These are phyloP conservation scores for Trichoderma oligosporum DNA, from an alignment of 2,329 filamentous ascomycete genomes.

Conservation along the genomic window DNA sequence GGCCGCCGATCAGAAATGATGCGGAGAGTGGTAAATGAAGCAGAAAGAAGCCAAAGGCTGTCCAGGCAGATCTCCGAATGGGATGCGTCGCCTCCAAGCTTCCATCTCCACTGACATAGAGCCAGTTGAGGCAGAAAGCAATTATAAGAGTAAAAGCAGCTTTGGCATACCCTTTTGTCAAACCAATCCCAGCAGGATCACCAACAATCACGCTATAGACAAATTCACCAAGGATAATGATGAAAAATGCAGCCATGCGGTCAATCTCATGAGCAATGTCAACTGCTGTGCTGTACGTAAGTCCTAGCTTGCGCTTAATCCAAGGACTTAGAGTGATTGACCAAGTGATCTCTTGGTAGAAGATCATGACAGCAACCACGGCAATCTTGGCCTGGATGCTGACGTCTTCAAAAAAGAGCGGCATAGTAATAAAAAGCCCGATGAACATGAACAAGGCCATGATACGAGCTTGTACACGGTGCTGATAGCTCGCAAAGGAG, in stretches of 20 bases:
- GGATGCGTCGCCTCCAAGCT: constrained; percentile 42
- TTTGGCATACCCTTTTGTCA: constrained; percentile 42
- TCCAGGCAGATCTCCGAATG: constrained; percentile 42
- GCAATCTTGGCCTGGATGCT: constrained; percentile 41
- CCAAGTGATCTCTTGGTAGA: constrained; percentile 43
- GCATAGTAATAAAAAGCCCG: constrained; percentile 41
- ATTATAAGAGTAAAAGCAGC: constrained; percentile 48
- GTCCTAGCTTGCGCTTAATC: constrained; percentile 40
- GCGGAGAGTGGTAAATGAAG: constrained; percentile 45
- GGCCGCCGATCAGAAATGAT: constrained; percentile 45
- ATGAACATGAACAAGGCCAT: constrained; percentile 41
- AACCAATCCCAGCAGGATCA: constrained; percentile 42
- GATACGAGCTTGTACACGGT: constrained; percentile 43
- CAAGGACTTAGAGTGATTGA: constrained; percentile 42
- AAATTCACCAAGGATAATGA: constrained; percentile 50
- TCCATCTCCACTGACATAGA: constrained; percentile 48
- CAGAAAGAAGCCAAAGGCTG: constrained; percentile 44
- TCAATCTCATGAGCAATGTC: constrained; percentile 49
- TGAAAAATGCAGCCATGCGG: constrained; percentile 49
- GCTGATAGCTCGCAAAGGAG: constrained; percentile 46
- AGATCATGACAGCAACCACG: constrained; percentile 40
- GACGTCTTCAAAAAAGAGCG: constrained; percentile 42
- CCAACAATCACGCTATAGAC: constrained; percentile 47
- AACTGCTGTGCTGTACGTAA: constrained; percentile 46
- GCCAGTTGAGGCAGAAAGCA: constrained; percentile 49